phyloP scores from a whole-genome alignment of 2,329 filamentous ascomycete genomes.

The Apiospora phragmitis region DNA sequence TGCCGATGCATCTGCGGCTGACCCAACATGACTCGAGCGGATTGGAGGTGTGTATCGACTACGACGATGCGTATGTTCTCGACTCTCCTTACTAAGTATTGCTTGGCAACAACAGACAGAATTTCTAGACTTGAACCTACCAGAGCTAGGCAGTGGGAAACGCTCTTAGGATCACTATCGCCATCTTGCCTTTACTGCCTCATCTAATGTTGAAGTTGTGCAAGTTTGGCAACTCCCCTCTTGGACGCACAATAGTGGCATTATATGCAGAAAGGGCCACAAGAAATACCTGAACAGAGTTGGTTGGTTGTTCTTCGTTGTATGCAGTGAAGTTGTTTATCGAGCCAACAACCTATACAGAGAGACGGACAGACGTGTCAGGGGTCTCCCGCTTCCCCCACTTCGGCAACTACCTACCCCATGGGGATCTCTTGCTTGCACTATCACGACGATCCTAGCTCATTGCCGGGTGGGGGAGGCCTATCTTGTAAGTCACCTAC shows the following conservation, averaged over 20 bases:
- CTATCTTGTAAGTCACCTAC: background rate
- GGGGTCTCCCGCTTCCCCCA: conserved; percentile 1
- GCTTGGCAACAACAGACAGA: background rate
- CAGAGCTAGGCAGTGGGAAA: background rate
- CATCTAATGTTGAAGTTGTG: background rate
- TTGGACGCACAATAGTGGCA: background rate
- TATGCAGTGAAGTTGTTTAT: background rate
- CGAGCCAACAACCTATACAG: background rate
- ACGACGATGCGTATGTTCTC: background rate
- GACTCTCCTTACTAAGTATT: background rate
- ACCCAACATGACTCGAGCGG: background rate
- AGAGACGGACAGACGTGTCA: background rate
- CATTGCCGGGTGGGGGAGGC: background rate
- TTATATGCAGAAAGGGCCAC: background rate
- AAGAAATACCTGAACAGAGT: background rate
- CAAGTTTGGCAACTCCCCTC: background rate
- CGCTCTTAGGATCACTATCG: background rate
- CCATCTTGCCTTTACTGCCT: background rate
- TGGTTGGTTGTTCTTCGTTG: background rate
- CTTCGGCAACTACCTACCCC: conserved; percentile 3
- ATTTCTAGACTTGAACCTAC: no score
- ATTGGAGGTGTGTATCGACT: background rate
- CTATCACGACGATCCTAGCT: background rate
- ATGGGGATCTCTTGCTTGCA: background rate
- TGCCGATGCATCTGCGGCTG: background rate